Evolutionary conservation across 495 filamentous ascomycete species (phyloP).

Genomic region (Lasiosphaeria ovina): DNA sequence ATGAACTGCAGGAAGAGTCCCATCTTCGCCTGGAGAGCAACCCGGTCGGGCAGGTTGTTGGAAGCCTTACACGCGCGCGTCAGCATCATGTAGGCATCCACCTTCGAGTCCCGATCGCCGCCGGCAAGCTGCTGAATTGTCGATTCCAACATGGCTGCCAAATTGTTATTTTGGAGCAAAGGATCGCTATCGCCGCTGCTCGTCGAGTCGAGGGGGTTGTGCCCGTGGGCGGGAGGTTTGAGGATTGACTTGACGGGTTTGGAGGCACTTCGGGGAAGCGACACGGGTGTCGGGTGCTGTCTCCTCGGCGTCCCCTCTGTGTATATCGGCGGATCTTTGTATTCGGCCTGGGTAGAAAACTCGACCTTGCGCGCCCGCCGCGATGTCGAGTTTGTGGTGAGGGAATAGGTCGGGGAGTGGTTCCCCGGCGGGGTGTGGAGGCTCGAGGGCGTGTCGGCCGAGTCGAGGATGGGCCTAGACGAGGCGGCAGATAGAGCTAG

Average conservation of each 20-base stretch:
- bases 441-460: constrained; percentile 34
- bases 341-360: constrained; percentile 71
- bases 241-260: constrained; percentile 84
- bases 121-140: constrained; percentile 74
- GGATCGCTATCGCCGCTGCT: constrained; percentile 33
- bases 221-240: constrained; percentile 59
- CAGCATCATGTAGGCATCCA: constrained; percentile 86
- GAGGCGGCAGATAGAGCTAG: constrained; percentile 14
- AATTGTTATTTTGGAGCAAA: constrained; percentile 38
- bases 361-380: constrained; percentile 63
- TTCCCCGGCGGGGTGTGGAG: constrained; percentile 49
- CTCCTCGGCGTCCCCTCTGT: constrained; percentile 41
- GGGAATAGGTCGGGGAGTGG: constrained; percentile 48
- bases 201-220: constrained; percentile 42
- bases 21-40: constrained; percentile 72
- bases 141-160: constrained; percentile 81
- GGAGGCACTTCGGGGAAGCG: constrained; percentile 57
- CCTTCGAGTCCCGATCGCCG: constrained; percentile 60
- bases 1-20: constrained; percentile 72
- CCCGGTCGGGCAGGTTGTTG: constrained; percentile 67
- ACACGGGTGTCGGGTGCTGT: constrained; percentile 40
- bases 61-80: constrained; percentile 73
- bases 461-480: constrained; percentile 18
- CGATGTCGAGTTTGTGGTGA: constrained; percentile 61
- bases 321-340: constrained; percentile 58